phyloP scores from a whole-genome alignment of 257 asterid species.

The Salvia rosmarinus region DNA sequence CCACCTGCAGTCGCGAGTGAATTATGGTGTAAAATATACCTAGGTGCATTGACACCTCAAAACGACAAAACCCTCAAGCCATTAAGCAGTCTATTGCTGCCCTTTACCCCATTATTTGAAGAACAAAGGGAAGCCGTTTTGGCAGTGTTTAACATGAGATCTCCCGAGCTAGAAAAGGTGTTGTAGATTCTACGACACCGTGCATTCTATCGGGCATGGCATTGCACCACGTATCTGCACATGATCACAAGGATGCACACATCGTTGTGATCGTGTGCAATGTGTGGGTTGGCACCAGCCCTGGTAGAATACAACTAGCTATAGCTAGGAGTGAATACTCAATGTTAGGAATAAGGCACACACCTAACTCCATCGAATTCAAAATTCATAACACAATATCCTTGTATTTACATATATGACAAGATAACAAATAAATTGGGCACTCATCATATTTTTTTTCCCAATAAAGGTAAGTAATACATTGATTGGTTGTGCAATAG shows the following conservation, averaged over 20 bases:
- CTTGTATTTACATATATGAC: background rate
- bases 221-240: background rate
- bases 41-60: background rate
- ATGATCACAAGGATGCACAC: background rate
- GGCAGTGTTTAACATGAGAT: too few relatives aligned
- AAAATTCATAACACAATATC: background rate
- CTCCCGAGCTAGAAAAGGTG: background rate
- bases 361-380: background rate
- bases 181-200: background rate
- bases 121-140: background rate
- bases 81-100: too few relatives aligned
- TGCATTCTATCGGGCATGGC: background rate
- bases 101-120: too few relatives aligned
- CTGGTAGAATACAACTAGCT: background rate
- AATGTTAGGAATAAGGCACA: background rate
- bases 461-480: too few relatives aligned
- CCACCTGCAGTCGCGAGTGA: background rate
- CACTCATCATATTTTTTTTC: too few relatives aligned
- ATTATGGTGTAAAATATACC: background rate
- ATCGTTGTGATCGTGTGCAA: background rate
- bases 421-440: too few relatives aligned
- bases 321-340: background rate
- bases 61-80: too few relatives aligned
- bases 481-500: constrained; percentile 3
- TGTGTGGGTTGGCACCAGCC: background rate